Evolutionary conservation across 2,329 filamentous ascomycete species (phyloP), one percentile per base, ranked within the genome.

Genomic region (Lasiodiplodia sp.): DNA sequence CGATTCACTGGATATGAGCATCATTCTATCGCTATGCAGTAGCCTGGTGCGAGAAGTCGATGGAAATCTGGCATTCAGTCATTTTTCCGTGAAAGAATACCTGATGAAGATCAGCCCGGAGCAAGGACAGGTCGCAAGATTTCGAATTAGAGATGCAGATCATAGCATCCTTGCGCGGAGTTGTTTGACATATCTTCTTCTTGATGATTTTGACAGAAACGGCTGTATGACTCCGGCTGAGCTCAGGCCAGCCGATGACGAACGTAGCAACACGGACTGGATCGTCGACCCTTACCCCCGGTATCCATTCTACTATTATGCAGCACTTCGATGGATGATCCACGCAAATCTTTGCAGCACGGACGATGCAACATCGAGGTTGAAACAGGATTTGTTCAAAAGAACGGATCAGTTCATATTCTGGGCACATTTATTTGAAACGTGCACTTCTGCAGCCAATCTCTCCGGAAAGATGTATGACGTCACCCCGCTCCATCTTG

Each of bases 11-110:
- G 60, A 53, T 2, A 53, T 53, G 8, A 11, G 25, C 2, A 16
- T 1, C 3, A 14, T 53, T 0, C 47, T 64, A 3, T 7, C 7
- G 8, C 10, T 37, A 5, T 52, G 60, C 28, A 64, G 60, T 28
- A 64, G 60, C 12, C 47, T 64, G 2, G 44, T 64, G 4, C 60
- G 44, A 2, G n/a, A 34, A 3, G 28, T 64, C 4, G 0, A 52
- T 5, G 44, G 28, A 6, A 8, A 2, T 1, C 5, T 52, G 5
- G 3, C 4, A 11, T 64, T 64, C 25, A 64, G 60, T 14, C 60
- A 64, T 40, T 64, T 53, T 18, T 64, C 60, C n/a, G 60, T 64
- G 0, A 37, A 52, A 14, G 60, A 64, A 14, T 64, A n/a, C 11
- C 60, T 64, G 10, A 10, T 12, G 8, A 8, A 53, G 18, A 51